Percentiles rank a stretch among this genome's conserved stretches.
Conservation (phyloP, 2,329 filamentous ascomycete species). For the Sclerotinia spermophila region DNA sequence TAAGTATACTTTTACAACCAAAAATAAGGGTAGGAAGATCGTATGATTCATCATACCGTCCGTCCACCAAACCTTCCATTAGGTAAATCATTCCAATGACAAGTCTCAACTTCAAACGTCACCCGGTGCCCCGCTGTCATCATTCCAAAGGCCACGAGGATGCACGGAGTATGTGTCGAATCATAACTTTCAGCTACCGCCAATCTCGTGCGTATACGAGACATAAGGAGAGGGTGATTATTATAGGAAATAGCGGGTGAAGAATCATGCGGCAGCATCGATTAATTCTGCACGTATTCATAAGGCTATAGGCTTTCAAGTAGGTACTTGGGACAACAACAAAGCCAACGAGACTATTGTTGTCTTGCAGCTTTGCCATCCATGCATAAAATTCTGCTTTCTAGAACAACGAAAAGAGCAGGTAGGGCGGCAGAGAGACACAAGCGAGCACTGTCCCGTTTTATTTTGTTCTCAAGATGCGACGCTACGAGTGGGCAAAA, state of each 20-base stretch:
- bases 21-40: constrained; percentile 4
- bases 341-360: neutral
- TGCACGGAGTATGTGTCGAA: neutral
- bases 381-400: neutral
- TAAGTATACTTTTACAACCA: neutral
- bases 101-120: constrained; percentile 6
- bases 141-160: neutral
- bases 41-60: neutral
- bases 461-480: neutral
- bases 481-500: neutral
- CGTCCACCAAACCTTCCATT: neutral
- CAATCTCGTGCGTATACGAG: neutral
- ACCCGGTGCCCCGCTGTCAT: constrained; percentile 12
- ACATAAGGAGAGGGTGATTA: neutral
- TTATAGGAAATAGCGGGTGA: neutral
- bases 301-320: constrained; percentile 4
- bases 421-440: neutral
- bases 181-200: neutral
- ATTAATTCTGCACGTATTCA: neutral
- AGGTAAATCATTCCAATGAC: constrained; percentile 9
- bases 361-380: neutral
- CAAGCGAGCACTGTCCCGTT: neutral
- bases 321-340: neutral
- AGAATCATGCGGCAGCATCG: neutral
- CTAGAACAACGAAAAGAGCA: neutral